A percentile compares a stretch with the other conserved stretches of the same genome.
These are phyloP conservation scores for Cynara cardunculus DNA, from an alignment of 129 eudicot species.

Conservation along the genomic window DNA sequence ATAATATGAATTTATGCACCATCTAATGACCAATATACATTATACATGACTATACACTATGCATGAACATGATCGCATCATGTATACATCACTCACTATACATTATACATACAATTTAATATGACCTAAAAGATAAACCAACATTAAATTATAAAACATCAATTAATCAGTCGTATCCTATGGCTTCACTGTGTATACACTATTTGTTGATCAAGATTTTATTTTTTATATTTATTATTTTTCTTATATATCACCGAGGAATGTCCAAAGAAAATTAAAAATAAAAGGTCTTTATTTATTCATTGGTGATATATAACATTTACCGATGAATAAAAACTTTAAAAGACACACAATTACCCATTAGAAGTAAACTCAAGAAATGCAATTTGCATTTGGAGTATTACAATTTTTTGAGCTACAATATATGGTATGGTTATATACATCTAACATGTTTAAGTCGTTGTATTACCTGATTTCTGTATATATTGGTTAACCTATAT, in stretches of 20 bases:
- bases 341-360: neutral
- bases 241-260: neutral
- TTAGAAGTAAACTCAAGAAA: neutral
- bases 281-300: too few relatives aligned
- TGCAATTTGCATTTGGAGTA: neutral
- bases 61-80: neutral
- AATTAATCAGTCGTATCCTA: too few relatives aligned
- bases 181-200: too few relatives aligned
- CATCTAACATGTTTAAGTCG: neutral
- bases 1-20: neutral
- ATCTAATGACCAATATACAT: neutral
- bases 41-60: neutral
- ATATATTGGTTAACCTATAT: neutral
- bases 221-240: too few relatives aligned
- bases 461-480: neutral
- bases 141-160: too few relatives aligned
- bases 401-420: neutral
- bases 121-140: too few relatives aligned
- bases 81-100: neutral
- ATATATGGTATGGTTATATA: neutral
- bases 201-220: neutral
- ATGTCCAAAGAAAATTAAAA: too few relatives aligned
- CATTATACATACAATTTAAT: neutral
- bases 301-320: neutral
- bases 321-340: too few relatives aligned